phyloP scores from a whole-genome alignment of 306 rosid genomes.

The Quercus bicolor region DNA sequence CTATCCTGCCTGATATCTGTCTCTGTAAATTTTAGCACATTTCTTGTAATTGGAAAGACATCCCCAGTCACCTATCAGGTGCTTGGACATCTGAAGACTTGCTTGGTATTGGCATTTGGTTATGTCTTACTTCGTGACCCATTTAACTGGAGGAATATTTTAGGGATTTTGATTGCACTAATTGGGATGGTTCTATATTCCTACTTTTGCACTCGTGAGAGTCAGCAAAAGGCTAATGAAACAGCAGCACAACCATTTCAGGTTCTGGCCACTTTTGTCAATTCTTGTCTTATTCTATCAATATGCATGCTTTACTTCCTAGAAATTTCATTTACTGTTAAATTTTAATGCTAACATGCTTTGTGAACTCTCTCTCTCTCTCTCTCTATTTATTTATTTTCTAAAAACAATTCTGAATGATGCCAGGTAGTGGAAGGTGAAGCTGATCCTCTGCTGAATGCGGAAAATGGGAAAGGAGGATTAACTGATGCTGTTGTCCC shows the following conservation, averaged over 20 bases:
- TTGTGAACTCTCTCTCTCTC: conserved; percentile 4
- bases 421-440: conserved; percentile 69
- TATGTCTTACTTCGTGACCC: conserved; percentile 84
- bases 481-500: conserved; percentile 38
- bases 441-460: conserved; percentile 55
- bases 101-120: conserved; percentile 88
- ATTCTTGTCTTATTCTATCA: neutral
- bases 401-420: neutral
- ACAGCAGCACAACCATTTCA: conserved; percentile 50
- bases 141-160: conserved; percentile 86
- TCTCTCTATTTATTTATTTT: no score
- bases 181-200: conserved; percentile 89
- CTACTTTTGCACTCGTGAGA: conserved; percentile 64
- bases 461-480: conserved; percentile 51
- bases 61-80: conserved; percentile 98
- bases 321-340: neutral
- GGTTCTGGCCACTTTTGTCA: conserved; percentile 34
- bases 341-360: neutral
- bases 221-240: conserved; percentile 71
- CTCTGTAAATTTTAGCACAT: conserved; percentile 94
- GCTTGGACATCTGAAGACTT: conserved; percentile 95
- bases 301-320: neutral
- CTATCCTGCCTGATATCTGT: conserved; percentile 91
- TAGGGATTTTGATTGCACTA: conserved; percentile 77
- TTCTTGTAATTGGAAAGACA: conserved; percentile 92